Evolutionary conservation across 768 basidiomycete genomes (phyloP).

Genomic region (Boletus subcaerulescens): DNA sequence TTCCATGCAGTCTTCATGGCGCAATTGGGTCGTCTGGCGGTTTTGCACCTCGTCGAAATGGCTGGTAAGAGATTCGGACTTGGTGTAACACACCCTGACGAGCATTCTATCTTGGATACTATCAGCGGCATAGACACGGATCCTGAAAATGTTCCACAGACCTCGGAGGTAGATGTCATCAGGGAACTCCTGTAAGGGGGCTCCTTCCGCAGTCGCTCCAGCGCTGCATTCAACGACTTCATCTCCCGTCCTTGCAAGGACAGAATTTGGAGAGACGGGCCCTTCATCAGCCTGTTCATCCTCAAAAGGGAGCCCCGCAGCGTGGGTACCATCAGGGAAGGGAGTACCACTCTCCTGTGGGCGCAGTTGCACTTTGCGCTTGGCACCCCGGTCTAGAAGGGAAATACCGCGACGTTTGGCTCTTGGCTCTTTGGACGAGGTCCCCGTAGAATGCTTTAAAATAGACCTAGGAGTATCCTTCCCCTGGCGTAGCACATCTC

Average conservation of each 20-base stretch:
- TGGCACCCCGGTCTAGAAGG: constrained; percentile 10
- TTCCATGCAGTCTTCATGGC: constrained; percentile 72
- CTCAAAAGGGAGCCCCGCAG: not conserved
- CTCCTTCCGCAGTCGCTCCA: constrained; percentile 44
- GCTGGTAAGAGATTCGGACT: constrained; percentile 44
- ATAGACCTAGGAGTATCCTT: constrained; percentile 21
- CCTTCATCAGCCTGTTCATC: constrained; percentile 20
- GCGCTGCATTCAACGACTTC: constrained; percentile 64
- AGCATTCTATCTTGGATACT: constrained; percentile 78
- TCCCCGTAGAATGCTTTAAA: constrained; percentile 17
- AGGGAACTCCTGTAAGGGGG: constrained; percentile 25
- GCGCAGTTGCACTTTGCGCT: constrained; percentile 5
- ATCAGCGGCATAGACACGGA: constrained; percentile 12
- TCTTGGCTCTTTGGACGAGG: constrained; percentile 4
- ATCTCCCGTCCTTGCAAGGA: constrained; percentile 58
- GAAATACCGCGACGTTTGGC: constrained; percentile 12
- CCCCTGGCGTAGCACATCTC: constrained; percentile 5
- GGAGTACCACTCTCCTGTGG: constrained; percentile 25
- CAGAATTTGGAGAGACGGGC: constrained; percentile 58
- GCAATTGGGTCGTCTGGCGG: constrained; percentile 57
- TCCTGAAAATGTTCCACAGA: constrained; percentile 30
- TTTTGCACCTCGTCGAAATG: constrained; percentile 68
- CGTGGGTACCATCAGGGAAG: constrained; percentile 20
- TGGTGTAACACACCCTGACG: constrained; percentile 68
- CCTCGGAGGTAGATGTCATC: constrained; percentile 75